These are phyloP conservation scores for Diaporthe australafricana DNA, from an alignment of 2,329 filamentous ascomycete species.

Conservation along the genomic window DNA sequence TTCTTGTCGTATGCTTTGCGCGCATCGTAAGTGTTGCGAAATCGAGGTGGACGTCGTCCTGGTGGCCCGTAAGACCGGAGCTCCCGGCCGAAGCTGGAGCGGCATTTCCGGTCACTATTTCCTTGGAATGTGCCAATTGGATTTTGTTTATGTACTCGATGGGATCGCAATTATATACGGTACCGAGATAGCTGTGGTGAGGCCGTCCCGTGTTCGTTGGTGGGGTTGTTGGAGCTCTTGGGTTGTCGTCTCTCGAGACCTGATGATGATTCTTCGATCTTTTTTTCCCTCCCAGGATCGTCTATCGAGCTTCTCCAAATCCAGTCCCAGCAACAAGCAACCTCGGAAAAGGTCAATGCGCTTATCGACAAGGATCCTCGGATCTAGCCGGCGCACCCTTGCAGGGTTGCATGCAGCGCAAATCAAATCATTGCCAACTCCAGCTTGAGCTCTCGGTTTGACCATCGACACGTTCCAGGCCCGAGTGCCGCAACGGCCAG, in stretches of 20 bases:
- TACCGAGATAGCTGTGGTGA: neutral
- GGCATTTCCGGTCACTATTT: constrained; percentile 47
- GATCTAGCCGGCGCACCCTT: constrained; percentile 22
- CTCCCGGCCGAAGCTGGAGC: constrained; percentile 66
- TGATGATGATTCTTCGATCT: constrained; percentile 35
- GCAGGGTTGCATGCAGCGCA: neutral
- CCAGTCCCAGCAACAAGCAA: neutral
- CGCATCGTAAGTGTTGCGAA: constrained; percentile 52
- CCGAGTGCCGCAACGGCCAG: neutral
- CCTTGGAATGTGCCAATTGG: constrained; percentile 48
- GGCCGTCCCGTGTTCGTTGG: neutral
- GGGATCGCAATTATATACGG: constrained; percentile 36
- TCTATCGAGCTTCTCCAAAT: constrained; percentile 26
- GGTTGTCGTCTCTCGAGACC: neutral
- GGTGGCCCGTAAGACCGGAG: constrained; percentile 60
- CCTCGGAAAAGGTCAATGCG: constrained; percentile 24
- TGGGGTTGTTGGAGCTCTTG: constrained; percentile 24
- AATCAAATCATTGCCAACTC: neutral
- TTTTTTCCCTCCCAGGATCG: constrained; percentile 28
- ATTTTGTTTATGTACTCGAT: constrained; percentile 37
- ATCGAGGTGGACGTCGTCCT: constrained; percentile 47
- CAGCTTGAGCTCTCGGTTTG: neutral
- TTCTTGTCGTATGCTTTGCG: constrained; percentile 50
- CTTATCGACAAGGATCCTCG: constrained; percentile 25
- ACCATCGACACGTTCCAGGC: neutral